Percentiles rank a stretch among this genome's conserved stretches.
Evolutionary conservation across 148 eudicot species (phyloP).

Genomic region (Fagopyrum esculentum): DNA sequence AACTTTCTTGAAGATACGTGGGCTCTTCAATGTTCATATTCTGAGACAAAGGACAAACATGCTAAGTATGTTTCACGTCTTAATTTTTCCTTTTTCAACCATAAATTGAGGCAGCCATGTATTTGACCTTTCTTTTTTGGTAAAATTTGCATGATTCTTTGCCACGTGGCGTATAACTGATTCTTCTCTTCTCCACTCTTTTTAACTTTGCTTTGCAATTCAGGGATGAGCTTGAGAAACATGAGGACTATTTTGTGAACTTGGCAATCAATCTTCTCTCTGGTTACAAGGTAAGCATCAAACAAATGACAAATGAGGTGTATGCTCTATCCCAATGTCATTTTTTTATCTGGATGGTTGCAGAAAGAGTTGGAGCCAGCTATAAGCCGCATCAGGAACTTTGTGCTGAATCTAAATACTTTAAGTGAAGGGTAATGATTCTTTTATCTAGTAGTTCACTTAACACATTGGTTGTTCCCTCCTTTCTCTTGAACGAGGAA

Average conservation of each 20-base stretch:
- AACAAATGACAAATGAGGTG: not conserved
- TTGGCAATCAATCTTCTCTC: slow-evolving; percentile 72
- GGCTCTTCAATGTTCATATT: slow-evolving; percentile 61
- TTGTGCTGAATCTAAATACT: slow-evolving; percentile 71
- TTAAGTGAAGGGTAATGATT: slow-evolving; percentile 57
- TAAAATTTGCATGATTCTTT: not conserved
- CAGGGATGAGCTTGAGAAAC: slow-evolving; percentile 77
- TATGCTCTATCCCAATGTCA: not conserved
- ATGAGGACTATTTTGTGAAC: slow-evolving; percentile 66
- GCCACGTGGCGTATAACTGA: not conserved
- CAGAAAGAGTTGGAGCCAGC: slow-evolving; percentile 87
- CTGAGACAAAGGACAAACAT: slow-evolving; percentile 70
- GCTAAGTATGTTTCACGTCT: slow-evolving; percentile 41
- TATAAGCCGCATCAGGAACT: slow-evolving; percentile 63
- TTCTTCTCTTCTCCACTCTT: not conserved
- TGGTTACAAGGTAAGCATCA: slow-evolving; percentile 52
- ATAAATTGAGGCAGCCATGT: not conserved
- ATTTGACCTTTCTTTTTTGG: not conserved
- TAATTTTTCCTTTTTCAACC: not conserved
- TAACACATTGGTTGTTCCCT: not conserved
- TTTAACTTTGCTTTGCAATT: slow-evolving; percentile 15
- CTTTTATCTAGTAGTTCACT: not conserved
- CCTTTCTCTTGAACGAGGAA: not conserved
- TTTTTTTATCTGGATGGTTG: not conserved
- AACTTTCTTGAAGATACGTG: slow-evolving; percentile 96